phyloP scores from a whole-genome alignment of 2,329 filamentous ascomycete genomes.

The Colletotrichum theobromicola region DNA sequence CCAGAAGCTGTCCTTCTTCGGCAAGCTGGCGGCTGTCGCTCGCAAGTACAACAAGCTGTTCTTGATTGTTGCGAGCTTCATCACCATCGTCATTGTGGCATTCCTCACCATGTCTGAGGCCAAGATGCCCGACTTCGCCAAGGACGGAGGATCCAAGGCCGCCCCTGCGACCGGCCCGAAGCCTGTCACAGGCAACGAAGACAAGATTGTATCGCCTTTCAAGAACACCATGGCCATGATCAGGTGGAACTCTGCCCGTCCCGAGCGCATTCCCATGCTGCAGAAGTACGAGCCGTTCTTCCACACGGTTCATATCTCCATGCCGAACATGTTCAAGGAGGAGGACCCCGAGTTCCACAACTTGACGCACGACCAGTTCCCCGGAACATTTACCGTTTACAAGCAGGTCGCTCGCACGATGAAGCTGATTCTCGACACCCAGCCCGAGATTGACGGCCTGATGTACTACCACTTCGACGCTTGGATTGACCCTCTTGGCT shows the following conservation, averaged over 20 bases:
- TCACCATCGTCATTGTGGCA: slow-evolving; percentile 25
- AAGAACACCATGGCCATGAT: slow-evolving; percentile 32
- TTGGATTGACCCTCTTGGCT: slow-evolving; percentile 35
- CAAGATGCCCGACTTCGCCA: slow-evolving; percentile 21
- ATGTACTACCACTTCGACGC: slow-evolving; percentile 38
- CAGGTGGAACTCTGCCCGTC: slow-evolving; percentile 29
- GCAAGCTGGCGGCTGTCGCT: slow-evolving; percentile 15
- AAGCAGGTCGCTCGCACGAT: slow-evolving; percentile 32
- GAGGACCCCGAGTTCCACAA: slow-evolving; percentile 24
- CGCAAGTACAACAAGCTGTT: slow-evolving; percentile 21
- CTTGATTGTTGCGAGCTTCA: slow-evolving; percentile 10
- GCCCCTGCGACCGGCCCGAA: neutral
- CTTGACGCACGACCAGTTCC: slow-evolving; percentile 32
- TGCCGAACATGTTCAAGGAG: slow-evolving; percentile 24
- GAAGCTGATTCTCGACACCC: slow-evolving; percentile 31
- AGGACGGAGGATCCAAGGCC: neutral
- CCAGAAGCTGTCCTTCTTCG: slow-evolving; percentile 13
- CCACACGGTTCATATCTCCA: slow-evolving; percentile 31
- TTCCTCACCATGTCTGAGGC: slow-evolving; percentile 23
- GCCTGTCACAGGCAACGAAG: slow-evolving; percentile 13
- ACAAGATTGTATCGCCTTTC: slow-evolving; percentile 28
- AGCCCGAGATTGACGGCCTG: slow-evolving; percentile 32
- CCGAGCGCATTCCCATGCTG: slow-evolving; percentile 30
- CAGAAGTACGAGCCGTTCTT: slow-evolving; percentile 35
- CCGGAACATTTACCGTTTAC: slow-evolving; percentile 25